Percentiles rank a stretch among this genome's conserved stretches.
phyloP scores from a whole-genome alignment of 139 green algal genomes.

The Chlorella vulgaris region DNA sequence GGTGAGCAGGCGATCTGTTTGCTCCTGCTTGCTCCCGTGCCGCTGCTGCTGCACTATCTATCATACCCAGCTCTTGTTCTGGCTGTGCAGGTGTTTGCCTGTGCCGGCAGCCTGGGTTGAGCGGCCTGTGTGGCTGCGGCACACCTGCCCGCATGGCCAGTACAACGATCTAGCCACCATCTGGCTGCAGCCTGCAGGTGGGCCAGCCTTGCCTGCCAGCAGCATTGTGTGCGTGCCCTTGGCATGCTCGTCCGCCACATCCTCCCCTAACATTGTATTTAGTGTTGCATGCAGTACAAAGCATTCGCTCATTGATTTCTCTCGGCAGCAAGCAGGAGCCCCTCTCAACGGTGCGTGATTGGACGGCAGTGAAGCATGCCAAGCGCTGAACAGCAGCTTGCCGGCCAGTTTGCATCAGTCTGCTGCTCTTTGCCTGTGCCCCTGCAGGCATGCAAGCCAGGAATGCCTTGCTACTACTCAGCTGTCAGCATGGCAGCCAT shows the following conservation, averaged over 20 bases:
- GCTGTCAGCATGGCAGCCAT: conserved; percentile 61
- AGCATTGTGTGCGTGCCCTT: background rate
- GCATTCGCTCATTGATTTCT: conserved; percentile 76
- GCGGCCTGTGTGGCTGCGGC: background rate
- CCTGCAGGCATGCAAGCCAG: conserved; percentile 27
- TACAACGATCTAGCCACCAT: conserved; percentile 91
- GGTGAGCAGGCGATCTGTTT: conserved; percentile 38
- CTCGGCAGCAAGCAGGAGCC: conserved; percentile 42
- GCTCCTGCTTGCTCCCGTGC: conserved; percentile 23
- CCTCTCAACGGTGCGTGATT: background rate
- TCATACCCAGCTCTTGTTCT: no score
- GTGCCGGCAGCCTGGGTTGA: background rate
- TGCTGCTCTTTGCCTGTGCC: background rate
- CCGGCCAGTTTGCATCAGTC: background rate
- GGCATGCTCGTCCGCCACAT: no score
- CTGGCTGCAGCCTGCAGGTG: conserved; percentile 63
- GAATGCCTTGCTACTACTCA: conserved; percentile 60
- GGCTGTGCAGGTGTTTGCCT: conserved; percentile 13
- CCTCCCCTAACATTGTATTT: no score
- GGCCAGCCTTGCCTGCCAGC: background rate
- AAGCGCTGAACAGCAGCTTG: background rate
- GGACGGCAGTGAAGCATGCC: no score
- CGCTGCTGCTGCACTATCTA: no score
- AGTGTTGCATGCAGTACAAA: conserved; percentile 71
- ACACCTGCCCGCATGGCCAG: conserved; percentile 40